A percentile compares a stretch with the other conserved stretches of the same genome.
Conservation (phyloP, 345 rosid genomes). For the Arabidopsis thaliana region TAIR10.1 NC_003076.8:10012001-10012500, state of each 20-base stretch:
- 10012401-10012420: constrained; percentile 90
- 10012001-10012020: constrained; percentile 95
- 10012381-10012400: constrained; percentile 90
- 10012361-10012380: constrained; percentile 99
- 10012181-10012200: constrained; percentile 99
- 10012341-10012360: constrained; percentile 91
- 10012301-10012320: constrained; percentile 12
- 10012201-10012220: constrained; percentile 44
- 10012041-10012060: constrained; percentile 81
- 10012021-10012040: constrained; percentile 85
- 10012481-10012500: constrained; percentile 14
- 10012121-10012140: constrained; percentile 99
- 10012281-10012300: constrained; percentile 6
- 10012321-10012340: constrained; percentile 36
- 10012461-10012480: constrained; percentile 57
- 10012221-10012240: constrained; percentile 20
- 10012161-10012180: constrained; percentile 92
- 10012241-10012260: constrained; percentile 17
- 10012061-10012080: constrained; percentile 17
- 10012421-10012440: constrained; percentile 90
- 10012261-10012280: constrained; percentile 30
- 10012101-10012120: constrained; percentile 72
- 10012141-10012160: constrained; percentile 97
- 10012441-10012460: constrained; percentile 80
- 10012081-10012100: constrained; percentile 27